Evolutionary conservation across 768 basidiomycete genomes (phyloP).

Genomic region (Psilocybe tampanensis): DNA sequence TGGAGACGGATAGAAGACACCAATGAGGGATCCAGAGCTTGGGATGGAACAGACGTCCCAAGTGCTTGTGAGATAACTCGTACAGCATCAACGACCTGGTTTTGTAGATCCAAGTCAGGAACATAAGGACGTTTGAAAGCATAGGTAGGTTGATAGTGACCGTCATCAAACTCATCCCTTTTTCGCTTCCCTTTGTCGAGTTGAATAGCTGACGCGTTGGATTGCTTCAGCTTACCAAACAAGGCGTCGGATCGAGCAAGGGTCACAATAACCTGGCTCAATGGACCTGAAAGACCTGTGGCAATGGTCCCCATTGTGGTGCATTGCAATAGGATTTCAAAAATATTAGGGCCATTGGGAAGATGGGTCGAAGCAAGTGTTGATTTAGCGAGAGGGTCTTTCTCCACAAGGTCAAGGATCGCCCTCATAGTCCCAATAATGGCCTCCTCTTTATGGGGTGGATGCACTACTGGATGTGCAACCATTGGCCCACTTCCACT

Average conservation of each 20-base stretch:
- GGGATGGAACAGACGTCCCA: slow-evolving; percentile 34
- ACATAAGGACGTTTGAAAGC: slow-evolving; percentile 48
- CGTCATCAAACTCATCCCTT: slow-evolving; percentile 55
- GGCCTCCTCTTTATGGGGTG: slow-evolving; percentile 50
- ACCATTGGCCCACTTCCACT: not conserved
- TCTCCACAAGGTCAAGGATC: slow-evolving; percentile 59
- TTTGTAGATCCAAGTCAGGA: slow-evolving; percentile 49
- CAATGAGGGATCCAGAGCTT: slow-evolving; percentile 54
- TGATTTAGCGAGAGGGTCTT: slow-evolving; percentile 56
- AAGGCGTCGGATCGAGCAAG: slow-evolving; percentile 67
- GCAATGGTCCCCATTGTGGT: slow-evolving; percentile 49
- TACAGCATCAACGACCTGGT: slow-evolving; percentile 63
- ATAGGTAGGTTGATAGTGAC: slow-evolving; percentile 26
- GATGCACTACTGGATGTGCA: slow-evolving; percentile 1
- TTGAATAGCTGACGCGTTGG: slow-evolving; percentile 61
- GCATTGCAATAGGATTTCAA: slow-evolving; percentile 56
- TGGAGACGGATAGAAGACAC: slow-evolving; percentile 73
- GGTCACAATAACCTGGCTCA: slow-evolving; percentile 64
- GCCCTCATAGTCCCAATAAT: slow-evolving; percentile 65
- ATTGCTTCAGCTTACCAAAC: slow-evolving; percentile 66
- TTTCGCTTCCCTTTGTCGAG: slow-evolving; percentile 79
- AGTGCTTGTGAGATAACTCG: slow-evolving; percentile 56
- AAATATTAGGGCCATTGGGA: slow-evolving; percentile 54
- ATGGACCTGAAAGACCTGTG: slow-evolving; percentile 52
- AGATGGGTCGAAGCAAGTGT: slow-evolving; percentile 55